phyloP scores from a whole-genome alignment of 257 asterid species.

The Thymus mandschuricus region DNA sequence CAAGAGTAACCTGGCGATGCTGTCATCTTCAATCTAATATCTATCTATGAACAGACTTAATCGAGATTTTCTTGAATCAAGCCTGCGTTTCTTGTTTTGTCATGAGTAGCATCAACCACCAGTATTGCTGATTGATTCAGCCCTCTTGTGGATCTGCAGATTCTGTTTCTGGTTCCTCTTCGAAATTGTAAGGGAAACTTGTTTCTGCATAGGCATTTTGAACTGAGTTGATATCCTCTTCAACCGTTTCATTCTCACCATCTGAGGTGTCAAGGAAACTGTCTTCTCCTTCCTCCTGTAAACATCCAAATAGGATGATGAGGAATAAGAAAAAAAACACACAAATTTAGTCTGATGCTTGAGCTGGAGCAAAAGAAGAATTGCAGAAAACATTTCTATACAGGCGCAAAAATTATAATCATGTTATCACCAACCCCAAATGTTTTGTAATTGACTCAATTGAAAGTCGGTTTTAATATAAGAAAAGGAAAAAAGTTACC shows the following conservation, averaged over 20 bases:
- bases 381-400: no score
- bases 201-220: constrained; percentile 36
- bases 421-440: neutral
- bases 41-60: neutral
- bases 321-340: neutral
- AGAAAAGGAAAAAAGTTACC: neutral
- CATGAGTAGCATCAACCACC: neutral
- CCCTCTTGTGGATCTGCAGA: constrained; percentile 29
- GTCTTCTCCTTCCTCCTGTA: constrained; percentile 63
- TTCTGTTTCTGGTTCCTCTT: constrained; percentile 50
- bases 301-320: neutral
- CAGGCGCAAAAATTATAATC: no score
- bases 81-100: neutral
- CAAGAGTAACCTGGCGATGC: neutral
- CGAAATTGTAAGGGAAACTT: constrained; percentile 40
- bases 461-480: neutral
- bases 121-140: neutral
- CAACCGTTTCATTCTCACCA: constrained; percentile 34
- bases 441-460: neutral
- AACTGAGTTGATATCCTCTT: constrained; percentile 33
- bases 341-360: neutral
- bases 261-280: constrained; percentile 42
- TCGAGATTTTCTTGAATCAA: constrained; percentile 15
- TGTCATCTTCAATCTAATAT: constrained; percentile 7
- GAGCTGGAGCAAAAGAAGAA: neutral